Conservation (phyloP, 371 early-diverging fungal genomes). For the Lichtheimia corymbifera region DNA sequence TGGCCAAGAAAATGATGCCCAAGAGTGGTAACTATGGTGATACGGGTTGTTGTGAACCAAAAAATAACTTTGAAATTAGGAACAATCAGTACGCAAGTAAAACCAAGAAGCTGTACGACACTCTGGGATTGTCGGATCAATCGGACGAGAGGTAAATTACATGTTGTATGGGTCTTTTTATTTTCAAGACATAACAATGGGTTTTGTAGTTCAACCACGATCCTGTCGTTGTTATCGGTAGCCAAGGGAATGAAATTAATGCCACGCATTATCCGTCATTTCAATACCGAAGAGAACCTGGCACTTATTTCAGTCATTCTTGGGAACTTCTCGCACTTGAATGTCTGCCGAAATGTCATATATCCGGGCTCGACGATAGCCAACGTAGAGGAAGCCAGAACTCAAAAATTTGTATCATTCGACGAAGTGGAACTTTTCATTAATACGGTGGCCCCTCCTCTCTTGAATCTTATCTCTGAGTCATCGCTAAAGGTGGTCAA, state of each 20-base stretch:
- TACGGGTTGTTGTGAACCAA: constrained; percentile 1
- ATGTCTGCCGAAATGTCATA: constrained; percentile 76
- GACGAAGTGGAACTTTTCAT: constrained; percentile 83
- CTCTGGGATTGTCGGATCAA: constrained; percentile 59
- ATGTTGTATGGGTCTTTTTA: too few species aligned
- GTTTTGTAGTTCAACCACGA: too few species aligned
- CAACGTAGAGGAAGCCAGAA: constrained; percentile 50
- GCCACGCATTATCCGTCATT: constrained; percentile 80
- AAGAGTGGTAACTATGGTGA: constrained; percentile 50
- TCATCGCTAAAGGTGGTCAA: constrained; percentile 80
- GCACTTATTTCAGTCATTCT: constrained; percentile 76
- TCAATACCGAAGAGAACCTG: constrained; percentile 77
- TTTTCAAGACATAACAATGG: too few species aligned
- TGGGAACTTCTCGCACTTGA: constrained; percentile 80
- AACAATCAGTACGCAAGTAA: constrained; percentile 56
- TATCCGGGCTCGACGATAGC: constrained; percentile 52
- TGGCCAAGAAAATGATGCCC: constrained; percentile 53
- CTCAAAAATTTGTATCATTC: constrained; percentile 38
- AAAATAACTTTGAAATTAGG: constrained; percentile 24
- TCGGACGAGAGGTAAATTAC: constrained; percentile 53
- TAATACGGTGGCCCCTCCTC: constrained; percentile 79
- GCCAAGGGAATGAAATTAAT: constrained; percentile 87
- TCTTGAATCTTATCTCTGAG: constrained; percentile 80
- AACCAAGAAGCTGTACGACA: constrained; percentile 64
- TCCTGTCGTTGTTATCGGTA: constrained; percentile 55